These are phyloP conservation scores for Apiospora pterosperma DNA, from an alignment of 2,329 filamentous ascomycete genomes.

Conservation along the genomic window DNA sequence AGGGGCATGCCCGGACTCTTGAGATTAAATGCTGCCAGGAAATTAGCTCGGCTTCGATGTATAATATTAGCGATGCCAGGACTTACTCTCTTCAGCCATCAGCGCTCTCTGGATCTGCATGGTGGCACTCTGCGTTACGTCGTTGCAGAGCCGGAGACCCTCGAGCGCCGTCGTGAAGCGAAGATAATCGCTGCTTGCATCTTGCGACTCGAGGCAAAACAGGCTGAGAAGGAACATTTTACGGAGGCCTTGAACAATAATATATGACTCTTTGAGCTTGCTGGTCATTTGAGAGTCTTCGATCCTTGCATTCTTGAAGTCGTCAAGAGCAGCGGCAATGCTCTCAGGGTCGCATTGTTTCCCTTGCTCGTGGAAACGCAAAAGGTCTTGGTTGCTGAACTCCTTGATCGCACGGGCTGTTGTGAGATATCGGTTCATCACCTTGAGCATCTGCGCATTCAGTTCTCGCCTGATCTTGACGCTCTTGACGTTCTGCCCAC, in stretches of 20 bases:
- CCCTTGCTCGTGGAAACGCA: conserved; percentile 58
- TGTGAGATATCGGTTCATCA: conserved; percentile 69
- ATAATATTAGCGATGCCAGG: not conserved
- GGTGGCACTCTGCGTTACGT: conserved; percentile 41
- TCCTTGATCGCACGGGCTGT: conserved; percentile 66
- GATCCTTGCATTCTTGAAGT: conserved; percentile 61
- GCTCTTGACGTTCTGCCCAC: conserved; percentile 74
- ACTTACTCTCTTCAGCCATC: conserved; percentile 72
- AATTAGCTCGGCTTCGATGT: conserved; percentile 2
- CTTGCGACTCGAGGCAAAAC: conserved; percentile 79
- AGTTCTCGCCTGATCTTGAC: conserved; percentile 75
- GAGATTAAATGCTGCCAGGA: conserved; percentile 35
- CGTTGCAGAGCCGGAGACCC: conserved; percentile 64
- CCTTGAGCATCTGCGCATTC: conserved; percentile 63
- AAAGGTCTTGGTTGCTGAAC: conserved; percentile 73
- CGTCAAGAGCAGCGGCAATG: conserved; percentile 26
- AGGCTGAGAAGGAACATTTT: conserved; percentile 88
- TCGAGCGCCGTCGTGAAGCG: conserved; percentile 79
- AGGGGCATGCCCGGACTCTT: conserved; percentile 55
- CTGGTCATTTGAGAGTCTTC: conserved; percentile 67
- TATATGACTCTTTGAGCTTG: conserved; percentile 4
- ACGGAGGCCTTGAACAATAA: conserved; percentile 65
- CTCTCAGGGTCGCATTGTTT: conserved; percentile 6
- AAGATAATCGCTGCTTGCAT: conserved; percentile 70
- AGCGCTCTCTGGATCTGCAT: conserved; percentile 3